Evolutionary conservation across 129 eudicot genomes (phyloP).

Genomic region (Erigeron canadensis): DNA sequence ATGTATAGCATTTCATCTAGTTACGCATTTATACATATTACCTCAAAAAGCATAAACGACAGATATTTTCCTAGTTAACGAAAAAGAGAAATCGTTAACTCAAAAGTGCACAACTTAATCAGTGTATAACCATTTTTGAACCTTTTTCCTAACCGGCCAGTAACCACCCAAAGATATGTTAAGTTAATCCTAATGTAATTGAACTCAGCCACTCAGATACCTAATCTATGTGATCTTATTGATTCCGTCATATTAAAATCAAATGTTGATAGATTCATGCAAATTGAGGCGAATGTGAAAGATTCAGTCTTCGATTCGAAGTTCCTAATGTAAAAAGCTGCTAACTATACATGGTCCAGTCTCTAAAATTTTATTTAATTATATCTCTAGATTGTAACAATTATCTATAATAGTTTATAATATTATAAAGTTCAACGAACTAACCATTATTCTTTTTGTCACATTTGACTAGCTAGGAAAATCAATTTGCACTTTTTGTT

Average conservation of each 20-base stretch:
- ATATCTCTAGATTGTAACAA: conserved; percentile 15
- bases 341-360: background rate
- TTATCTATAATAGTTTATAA: background rate
- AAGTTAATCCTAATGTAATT: too few relatives aligned
- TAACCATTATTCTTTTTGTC: conserved; percentile 10
- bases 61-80: too few relatives aligned
- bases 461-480: conserved; percentile 15
- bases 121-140: too few relatives aligned
- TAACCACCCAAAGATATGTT: too few relatives aligned
- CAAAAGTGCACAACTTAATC: too few relatives aligned
- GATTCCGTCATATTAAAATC: background rate
- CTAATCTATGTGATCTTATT: too few relatives aligned
- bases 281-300: conserved; percentile 16
- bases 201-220: too few relatives aligned
- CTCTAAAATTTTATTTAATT: conserved; percentile 1
- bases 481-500: conserved; percentile 13
- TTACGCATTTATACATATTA: too few relatives aligned
- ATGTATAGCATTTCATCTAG: too few relatives aligned
- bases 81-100: too few relatives aligned
- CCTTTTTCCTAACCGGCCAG: too few relatives aligned
- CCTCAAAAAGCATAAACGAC: too few relatives aligned
- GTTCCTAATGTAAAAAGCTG: conserved; percentile 3
- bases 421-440: conserved; percentile 4
- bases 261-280: conserved; percentile 5
- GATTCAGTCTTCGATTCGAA: conserved; percentile 6